These are phyloP conservation scores for Saxophila tyrrhenica DNA, from an alignment of 495 filamentous ascomycete genomes.

Conservation along the genomic window DNA sequence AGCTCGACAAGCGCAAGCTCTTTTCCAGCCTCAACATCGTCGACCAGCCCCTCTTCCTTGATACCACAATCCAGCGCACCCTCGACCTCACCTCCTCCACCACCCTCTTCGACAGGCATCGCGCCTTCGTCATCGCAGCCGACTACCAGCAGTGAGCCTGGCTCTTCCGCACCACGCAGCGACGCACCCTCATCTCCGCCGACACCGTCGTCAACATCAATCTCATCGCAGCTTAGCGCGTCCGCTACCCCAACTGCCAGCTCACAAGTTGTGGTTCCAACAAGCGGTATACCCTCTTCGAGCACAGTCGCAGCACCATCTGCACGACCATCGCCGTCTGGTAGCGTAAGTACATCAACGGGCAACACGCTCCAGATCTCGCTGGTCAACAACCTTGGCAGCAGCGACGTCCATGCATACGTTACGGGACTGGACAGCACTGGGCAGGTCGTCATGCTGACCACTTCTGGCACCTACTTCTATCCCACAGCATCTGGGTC, in stretches of 20 bases:
- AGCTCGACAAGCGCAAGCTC: neutral
- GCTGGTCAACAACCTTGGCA: conserved; percentile 31
- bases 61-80: neutral
- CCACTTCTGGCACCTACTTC: conserved; percentile 24
- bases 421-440: conserved; percentile 27
- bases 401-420: conserved; percentile 27
- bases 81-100: neutral
- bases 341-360: neutral
- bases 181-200: neutral
- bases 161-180: neutral
- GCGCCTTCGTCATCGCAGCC: neutral
- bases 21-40: no score
- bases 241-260: neutral
- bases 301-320: neutral
- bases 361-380: conserved; percentile 12
- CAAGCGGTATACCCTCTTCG: neutral
- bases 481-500: conserved; percentile 24
- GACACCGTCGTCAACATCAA: neutral
- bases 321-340: neutral
- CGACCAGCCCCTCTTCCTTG: neutral
- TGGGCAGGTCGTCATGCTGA: conserved; percentile 26
- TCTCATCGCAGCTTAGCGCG: neutral
- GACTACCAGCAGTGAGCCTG: neutral
- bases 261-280: neutral
- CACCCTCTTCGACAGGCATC: neutral